Conservation (phyloP, 108 stramenopile genomes). For the Schizochytrium sp. region DNA sequence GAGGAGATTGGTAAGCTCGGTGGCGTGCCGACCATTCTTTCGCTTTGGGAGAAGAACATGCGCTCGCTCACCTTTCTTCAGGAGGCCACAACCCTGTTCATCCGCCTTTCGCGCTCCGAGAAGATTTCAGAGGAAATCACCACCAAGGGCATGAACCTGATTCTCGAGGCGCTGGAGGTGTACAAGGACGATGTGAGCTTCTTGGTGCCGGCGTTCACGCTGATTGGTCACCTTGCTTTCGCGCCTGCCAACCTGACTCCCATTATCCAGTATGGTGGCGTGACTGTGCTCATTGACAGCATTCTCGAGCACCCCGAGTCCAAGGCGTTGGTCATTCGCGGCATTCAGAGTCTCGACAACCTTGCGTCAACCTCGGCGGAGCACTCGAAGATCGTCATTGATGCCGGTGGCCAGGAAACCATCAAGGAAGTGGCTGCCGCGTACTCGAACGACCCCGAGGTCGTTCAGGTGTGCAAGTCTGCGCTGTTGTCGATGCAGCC, state of each 20-base stretch:
- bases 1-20: background rate
- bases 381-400: background rate
- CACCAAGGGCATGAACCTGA: conserved; percentile 15
- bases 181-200: conserved; percentile 15
- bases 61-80: background rate
- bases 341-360: conserved; percentile 15
- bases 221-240: conserved; percentile 20
- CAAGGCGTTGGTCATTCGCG: conserved; percentile 6
- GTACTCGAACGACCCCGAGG: conserved; percentile 25
- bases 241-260: background rate
- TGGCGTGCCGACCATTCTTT: background rate
- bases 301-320: conserved; percentile 15
- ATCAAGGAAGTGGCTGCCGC: conserved; percentile 4
- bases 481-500: conserved; percentile 16
- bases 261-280: conserved; percentile 16
- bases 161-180: background rate
- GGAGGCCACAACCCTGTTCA: background rate
- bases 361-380: background rate
- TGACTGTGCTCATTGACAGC: conserved; percentile 1
- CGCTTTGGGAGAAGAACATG: background rate
- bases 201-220: conserved; percentile 4
- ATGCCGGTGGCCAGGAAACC: conserved; percentile 21
- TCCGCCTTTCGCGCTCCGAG: conserved; percentile 8
- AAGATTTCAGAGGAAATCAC: background rate
- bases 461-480: conserved; percentile 9